These are phyloP conservation scores for Catharanthus roseus DNA, from an alignment of 257 asterid genomes.

Conservation along the genomic window DNA sequence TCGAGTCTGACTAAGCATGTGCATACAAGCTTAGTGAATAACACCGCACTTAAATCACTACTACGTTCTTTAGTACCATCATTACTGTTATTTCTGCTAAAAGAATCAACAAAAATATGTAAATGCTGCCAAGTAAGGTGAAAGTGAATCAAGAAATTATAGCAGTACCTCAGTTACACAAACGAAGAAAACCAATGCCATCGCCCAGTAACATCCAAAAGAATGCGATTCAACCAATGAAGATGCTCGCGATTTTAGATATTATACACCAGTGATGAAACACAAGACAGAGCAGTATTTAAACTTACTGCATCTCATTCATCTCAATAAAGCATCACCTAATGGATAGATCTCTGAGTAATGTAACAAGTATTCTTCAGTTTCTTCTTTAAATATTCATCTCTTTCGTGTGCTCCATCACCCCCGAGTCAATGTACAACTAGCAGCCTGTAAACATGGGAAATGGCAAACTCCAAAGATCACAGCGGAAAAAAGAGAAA, in stretches of 20 bases:
- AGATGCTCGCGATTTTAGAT: not conserved
- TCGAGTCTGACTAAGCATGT: no score
- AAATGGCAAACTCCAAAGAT: not conserved
- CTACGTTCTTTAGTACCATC: not conserved
- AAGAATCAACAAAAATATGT: not conserved
- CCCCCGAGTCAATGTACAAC: not conserved
- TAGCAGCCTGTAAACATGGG: not conserved
- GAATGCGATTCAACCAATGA: conserved; percentile 2
- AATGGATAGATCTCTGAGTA: not conserved
- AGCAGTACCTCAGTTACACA: not conserved
- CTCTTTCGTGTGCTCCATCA: not conserved
- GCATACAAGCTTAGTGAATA: no score
- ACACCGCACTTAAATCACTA: no score
- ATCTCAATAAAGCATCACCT: not conserved
- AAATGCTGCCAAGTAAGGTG: not conserved
- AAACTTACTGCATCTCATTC: not conserved
- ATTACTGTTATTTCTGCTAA: not conserved
- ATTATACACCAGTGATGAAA: not conserved
- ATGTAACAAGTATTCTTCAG: not conserved
- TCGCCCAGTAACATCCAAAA: no score
- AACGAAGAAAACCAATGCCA: not conserved
- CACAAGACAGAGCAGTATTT: not conserved
- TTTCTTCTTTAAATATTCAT: not conserved
- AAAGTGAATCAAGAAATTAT: not conserved
- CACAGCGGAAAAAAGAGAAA: not conserved